Percentiles rank a stretch among this genome's conserved stretches.
These are phyloP conservation scores for Capsicum baccatum DNA, from an alignment of 257 asterid genomes.

Conservation along the genomic window DNA sequence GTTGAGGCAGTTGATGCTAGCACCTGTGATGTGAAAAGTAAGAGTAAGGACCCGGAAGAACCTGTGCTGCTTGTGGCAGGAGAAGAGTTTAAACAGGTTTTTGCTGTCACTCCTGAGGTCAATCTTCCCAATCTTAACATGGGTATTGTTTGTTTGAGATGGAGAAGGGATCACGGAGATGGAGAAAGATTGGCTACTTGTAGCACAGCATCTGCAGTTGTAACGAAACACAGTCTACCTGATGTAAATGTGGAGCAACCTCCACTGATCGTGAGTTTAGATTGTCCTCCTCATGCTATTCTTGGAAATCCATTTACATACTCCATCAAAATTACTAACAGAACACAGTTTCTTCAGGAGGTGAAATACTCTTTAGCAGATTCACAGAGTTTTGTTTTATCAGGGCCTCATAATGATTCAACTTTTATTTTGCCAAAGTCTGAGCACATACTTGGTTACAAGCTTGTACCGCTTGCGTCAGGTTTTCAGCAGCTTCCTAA, in stretches of 20 bases:
- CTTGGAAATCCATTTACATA: constrained; percentile 75
- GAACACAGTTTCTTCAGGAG: constrained; percentile 83
- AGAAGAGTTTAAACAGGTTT: constrained; percentile 90
- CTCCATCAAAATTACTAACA: constrained; percentile 61
- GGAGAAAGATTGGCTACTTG: constrained; percentile 37
- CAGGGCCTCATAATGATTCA: constrained; percentile 87
- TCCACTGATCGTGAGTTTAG: constrained; percentile 68
- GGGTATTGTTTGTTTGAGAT: constrained; percentile 71
- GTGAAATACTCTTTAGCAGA: constrained; percentile 81
- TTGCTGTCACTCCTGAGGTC: constrained; percentile 65
- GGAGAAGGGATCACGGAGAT: constrained; percentile 66
- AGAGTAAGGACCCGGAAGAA: constrained; percentile 53
- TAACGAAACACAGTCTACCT: constrained; percentile 68
- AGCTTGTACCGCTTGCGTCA: constrained; percentile 79
- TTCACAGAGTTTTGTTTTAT: constrained; percentile 76
- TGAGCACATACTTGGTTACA: constrained; percentile 58
- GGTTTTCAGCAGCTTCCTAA: constrained; percentile 89
- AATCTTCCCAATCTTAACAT: constrained; percentile 48
- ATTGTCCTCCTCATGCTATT: constrained; percentile 82
- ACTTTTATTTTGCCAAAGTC: constrained; percentile 72
- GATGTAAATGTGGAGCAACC: constrained; percentile 78
- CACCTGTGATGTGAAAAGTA: constrained; percentile 55
- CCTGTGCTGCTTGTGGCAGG: constrained; percentile 74
- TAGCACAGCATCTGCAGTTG: constrained; percentile 50
- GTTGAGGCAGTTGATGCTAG: constrained; percentile 60